phyloP scores from a whole-genome alignment of 2,329 filamentous ascomycete species.

The Onygenales sp. region DNA sequence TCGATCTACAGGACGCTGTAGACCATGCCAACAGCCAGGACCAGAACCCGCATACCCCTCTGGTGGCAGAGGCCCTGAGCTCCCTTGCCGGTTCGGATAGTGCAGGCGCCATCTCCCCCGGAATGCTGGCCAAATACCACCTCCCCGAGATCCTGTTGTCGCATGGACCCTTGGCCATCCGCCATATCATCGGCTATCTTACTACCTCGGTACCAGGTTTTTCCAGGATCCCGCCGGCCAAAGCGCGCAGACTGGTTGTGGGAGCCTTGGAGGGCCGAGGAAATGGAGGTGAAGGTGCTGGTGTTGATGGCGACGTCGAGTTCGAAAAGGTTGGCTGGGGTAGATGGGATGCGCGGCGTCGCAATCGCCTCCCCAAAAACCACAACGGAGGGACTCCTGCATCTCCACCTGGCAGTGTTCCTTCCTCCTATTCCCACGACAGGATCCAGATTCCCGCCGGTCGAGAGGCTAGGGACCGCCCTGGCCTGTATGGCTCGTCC shows the following conservation, averaged over 20 bases:
- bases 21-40: constrained; percentile 41
- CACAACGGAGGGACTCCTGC: constrained; percentile 8
- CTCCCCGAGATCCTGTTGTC: constrained; percentile 82
- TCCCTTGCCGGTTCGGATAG: constrained; percentile 53
- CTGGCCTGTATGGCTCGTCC: constrained; percentile 48
- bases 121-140: constrained; percentile 79
- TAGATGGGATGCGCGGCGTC: constrained; percentile 77
- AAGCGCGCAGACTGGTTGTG: constrained; percentile 86
- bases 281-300: constrained; percentile 43
- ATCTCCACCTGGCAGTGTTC: constrained; percentile 42
- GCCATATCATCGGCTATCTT: constrained; percentile 89
- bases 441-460: constrained; percentile 40
- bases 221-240: constrained; percentile 75
- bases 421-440: constrained; percentile 34
- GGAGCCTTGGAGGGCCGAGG: constrained; percentile 74
- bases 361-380: constrained; percentile 50
- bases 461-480: constrained; percentile 19
- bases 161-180: constrained; percentile 85
- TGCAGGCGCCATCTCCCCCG: constrained; percentile 71
- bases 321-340: constrained; percentile 98
- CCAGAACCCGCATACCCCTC: constrained; percentile 23
- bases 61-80: constrained; percentile 19
- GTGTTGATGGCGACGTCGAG: constrained; percentile 46
- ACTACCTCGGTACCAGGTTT: constrained; percentile 91
- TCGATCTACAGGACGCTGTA: constrained; percentile 67